Base-by-base conservation (phyloP, 176 grass and related monocot genomes). In the Avena eriantha region DNA sequence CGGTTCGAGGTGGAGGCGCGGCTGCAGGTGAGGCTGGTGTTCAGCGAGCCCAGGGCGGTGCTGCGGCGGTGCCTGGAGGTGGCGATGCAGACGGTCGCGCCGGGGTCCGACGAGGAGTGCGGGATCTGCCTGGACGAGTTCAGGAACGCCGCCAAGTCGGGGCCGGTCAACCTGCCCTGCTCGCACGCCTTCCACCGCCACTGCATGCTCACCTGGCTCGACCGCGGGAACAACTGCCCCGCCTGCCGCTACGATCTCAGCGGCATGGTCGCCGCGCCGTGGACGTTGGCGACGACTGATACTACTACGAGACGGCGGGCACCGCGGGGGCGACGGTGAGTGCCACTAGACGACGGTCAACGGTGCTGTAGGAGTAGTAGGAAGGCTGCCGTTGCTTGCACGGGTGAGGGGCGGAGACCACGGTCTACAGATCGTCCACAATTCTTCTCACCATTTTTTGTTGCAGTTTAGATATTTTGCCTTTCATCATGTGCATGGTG, bases 201-300 rank as follows among this genome's bases (percentile, higher is more conserved):
- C 23, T 76, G 73, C 73, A 31, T 76, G 73, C 73, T 76, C 73
- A 76, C 71, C 43, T 74, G 71, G 71, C 71, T 74, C 71, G 47
- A 76, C 47, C 23, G 73, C 10, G 45, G 71, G 5, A 50, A 1
- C 47, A 50, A 4, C 5, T 76, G 73, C 73, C 73, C 73, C 46
- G 11, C 73, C 46, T 76, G 73, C 46, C 47, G 73, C 47, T 16
- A 76, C 73, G 73, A 76, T 23, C 73, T 76, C 0, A 4, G 7
- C 23, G 23, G 47, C 73, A 76, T 76, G 73, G 73, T 76, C 47
- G 45, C 71, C 45, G 71, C 73, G 73, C 73, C 73, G 7, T 76
- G 47, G 73, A 16, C 14, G n/a, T 5, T 23, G 10, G 2, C 22
- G 59, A 26, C 22, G 59, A 13, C 1, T 10, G 8, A 11, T 12